Base-by-base conservation (phyloP, 2,329 filamentous ascomycete species). In the Xylaria hypoxylon region DNA sequence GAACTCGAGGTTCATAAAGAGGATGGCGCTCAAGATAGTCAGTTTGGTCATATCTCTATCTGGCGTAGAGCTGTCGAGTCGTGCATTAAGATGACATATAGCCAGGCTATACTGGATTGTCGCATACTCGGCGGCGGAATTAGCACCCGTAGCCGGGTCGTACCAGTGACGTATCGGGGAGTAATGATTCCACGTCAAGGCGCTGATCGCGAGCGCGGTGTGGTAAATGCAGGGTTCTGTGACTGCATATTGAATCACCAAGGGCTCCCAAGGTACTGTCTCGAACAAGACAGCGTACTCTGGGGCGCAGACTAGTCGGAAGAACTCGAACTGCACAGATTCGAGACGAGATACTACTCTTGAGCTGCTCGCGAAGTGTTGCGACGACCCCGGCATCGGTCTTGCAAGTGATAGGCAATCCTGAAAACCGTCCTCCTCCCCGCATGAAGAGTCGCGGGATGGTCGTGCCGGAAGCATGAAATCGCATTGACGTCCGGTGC, bases 161-260 rank as follows among this genome's bases (percentile, higher is more conserved):
- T 64, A 47, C 47, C 61, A 58, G n/a, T 50, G n/a, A 31, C 22
- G 22, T 5, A 8, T 17, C 5, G 53, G 61, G 11, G 19, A 44
- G 11, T 58, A 58, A n/a, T 56, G 45, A 22, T 63, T 19, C 31
- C 52, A 48, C 15, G 44, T 44, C 13, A 50, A 42, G 26, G 33
- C 38, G 47, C 61, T 28, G 28, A 63, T 52, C 6, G 61, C 42
- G 8, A 59, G 52, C 22, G 51, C 51, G 15, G 61, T 44, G 13
- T 63, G 61, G 44, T 63, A 52, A 6, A 63, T 51, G 44, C 60
- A 58, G 13, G 44, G 60, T 52, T 63, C 60, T 1, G 10, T 33
- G 42, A n/a, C 5, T 17, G 52, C 42, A 10, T 26, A 63, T 26
- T 19, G 52, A 50, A 58, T 42, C 33, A 58, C 42, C 13, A 63